A percentile compares a stretch with the other conserved stretches of the same genome.
These are phyloP conservation scores for Cladosporium sp. DNA, from an alignment of 2,329 filamentous ascomycete species.

Conservation along the genomic window DNA sequence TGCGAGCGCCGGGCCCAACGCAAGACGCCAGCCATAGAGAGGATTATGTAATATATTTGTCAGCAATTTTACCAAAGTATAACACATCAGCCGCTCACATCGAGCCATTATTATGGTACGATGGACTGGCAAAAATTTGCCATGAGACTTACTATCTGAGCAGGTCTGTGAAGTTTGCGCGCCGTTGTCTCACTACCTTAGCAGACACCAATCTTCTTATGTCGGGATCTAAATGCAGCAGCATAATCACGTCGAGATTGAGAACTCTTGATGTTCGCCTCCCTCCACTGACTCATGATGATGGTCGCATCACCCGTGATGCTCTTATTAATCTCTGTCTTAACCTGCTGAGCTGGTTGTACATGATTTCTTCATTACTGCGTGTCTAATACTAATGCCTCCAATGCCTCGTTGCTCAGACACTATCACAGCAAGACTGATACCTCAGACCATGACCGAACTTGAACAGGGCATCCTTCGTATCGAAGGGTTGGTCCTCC, in stretches of 20 bases:
- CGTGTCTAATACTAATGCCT: too few species aligned
- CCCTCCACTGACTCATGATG: not conserved
- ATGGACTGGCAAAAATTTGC: not conserved
- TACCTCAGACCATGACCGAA: slow-evolving; percentile 41
- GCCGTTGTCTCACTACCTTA: not conserved
- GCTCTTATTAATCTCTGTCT: slow-evolving; percentile 6
- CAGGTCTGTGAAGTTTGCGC: not conserved
- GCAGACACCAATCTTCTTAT: not conserved
- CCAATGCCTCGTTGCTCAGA: not conserved
- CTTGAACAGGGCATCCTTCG: slow-evolving; percentile 37
- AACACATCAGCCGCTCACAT: not conserved
- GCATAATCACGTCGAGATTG: not conserved
- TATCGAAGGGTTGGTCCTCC: slow-evolving; percentile 43
- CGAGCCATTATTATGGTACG: not conserved
- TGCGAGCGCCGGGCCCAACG: not conserved
- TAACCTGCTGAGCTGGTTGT: not conserved
- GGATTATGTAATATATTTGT: not conserved
- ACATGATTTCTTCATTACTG: too few species aligned
- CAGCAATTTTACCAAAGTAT: not conserved
- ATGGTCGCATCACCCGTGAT: not conserved
- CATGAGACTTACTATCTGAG: not conserved
- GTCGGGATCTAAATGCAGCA: not conserved
- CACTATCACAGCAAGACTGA: slow-evolving; percentile 4
- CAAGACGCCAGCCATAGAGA: not conserved
- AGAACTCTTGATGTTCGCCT: not conserved